These are phyloP conservation scores for Torrubiellomyces zombiae DNA, from an alignment of 2,329 filamentous ascomycete genomes.

Conservation along the genomic window DNA sequence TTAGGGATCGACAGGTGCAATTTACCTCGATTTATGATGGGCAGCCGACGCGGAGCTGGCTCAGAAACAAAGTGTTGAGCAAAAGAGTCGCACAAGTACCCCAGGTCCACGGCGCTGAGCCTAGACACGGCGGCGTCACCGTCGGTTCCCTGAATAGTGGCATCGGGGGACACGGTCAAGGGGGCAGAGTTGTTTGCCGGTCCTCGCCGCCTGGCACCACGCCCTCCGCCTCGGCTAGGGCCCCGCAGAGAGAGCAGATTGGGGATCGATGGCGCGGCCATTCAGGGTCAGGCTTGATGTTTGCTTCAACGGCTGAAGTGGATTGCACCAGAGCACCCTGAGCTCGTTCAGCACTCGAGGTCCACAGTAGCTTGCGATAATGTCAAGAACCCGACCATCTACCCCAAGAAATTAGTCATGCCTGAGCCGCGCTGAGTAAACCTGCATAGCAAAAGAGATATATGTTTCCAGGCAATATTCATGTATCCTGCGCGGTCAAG, in stretches of 20 bases:
- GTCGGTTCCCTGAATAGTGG: conserved; percentile 74
- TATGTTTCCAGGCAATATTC: no score
- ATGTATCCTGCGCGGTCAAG: no score
- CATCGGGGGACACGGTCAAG: conserved; percentile 39
- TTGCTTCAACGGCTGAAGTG: no score
- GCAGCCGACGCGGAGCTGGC: conserved; percentile 47
- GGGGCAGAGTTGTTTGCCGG: conserved; percentile 17
- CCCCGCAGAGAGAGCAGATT: conserved; percentile 48
- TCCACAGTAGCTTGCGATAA: no score
- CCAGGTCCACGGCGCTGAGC: conserved; percentile 70
- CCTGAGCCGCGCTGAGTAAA: no score
- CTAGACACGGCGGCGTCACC: conserved; percentile 79
- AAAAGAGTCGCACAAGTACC: conserved; percentile 73
- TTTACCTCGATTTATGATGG: conserved; percentile 85
- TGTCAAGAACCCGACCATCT: no score
- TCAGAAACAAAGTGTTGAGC: conserved; percentile 51
- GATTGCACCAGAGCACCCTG: no score
- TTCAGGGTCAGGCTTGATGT: no score
- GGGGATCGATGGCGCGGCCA: conserved; percentile 62
- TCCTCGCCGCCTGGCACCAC: conserved; percentile 24
- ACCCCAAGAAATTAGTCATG: no score
- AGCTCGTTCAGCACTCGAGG: no score
- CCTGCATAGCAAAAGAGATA: no score
- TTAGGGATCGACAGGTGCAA: no score
- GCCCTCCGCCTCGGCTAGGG: conserved; percentile 16